Evolutionary conservation across 148 eudicot species (phyloP), one percentile per base, ranked within the genome.

Genomic region (Amaranthus hypochondriacus): DNA sequence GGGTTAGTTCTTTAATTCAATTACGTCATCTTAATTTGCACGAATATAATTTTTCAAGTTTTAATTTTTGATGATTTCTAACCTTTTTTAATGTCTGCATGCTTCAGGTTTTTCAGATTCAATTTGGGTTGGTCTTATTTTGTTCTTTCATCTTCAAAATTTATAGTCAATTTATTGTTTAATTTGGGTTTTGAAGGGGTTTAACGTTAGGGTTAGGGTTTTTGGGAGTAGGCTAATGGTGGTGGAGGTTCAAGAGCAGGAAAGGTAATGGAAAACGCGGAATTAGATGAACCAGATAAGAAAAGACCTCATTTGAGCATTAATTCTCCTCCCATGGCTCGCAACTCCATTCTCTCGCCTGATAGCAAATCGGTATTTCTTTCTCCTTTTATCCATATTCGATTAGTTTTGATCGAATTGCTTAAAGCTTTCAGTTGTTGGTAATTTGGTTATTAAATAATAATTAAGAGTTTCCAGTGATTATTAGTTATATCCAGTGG

Each of bases 251-350:
- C 60, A 74, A 73, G 80, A 73, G 75, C 62, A 15, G 76, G 69
- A 9, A 51, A 75, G 80, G 82, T 76, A 81, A 89, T 89, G 96
- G 96, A 89, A 80, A 74, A 86, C 77, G 11, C 76, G 21, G 88
- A 87, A 44, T 81, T 80, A 14, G 85, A 81, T 44, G 94, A 88
- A 81, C 89, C 87, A 8, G 82, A 83, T 14, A 83, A 86, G 77
- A 92, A 92, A 85, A 78, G 84, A 28, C 89, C 86, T 73, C 90
- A 85, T 84, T 83, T 87, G 75, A 79, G 81, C 81, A 56, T 67
- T 56, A 46, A 48, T 43, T 59, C 88, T 69, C 81, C 79, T 4
- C 50, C 82, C 7, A 91, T 89, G 94, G 94, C 97, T 66, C 97
- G 95, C 62, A 85, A 86, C 73, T 83, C 95, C 56, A 51, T 77